A percentile compares a stretch with the other conserved stretches of the same genome.
Conservation (phyloP, 371 early-diverging fungal genomes). For the Rhizopus arrhizus region DNA sequence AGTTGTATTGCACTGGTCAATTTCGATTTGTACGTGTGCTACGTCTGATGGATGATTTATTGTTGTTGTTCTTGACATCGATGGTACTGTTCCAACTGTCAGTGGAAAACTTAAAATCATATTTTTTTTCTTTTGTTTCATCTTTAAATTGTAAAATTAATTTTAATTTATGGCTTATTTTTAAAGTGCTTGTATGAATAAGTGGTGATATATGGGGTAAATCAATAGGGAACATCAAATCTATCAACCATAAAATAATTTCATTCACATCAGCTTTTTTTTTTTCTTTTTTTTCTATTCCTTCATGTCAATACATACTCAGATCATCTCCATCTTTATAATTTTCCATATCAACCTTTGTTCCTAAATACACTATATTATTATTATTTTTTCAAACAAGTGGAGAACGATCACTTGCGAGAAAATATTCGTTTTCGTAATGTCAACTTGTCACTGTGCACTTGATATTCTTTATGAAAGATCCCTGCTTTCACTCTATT, state of each 20-base stretch:
- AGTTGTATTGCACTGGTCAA: slow-evolving; percentile 13
- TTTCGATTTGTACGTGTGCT: slow-evolving; percentile 7
- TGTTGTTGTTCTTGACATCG: not conserved
- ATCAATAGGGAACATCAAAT: slow-evolving; percentile 7
- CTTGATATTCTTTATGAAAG: not conserved
- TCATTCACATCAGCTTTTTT: not conserved
- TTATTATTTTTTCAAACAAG: too few relatives aligned
- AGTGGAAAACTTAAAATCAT: slow-evolving; percentile 29
- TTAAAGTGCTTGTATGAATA: slow-evolving; percentile 11
- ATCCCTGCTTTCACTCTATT: too few relatives aligned
- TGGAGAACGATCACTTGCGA: slow-evolving; percentile 9
- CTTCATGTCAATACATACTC: slow-evolving; percentile 1
- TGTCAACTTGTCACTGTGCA: not conserved
- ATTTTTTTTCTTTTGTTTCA: slow-evolving; percentile 10
- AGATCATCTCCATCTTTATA: slow-evolving; percentile 15
- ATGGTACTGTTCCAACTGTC: slow-evolving; percentile 18
- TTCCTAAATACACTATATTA: not conserved
- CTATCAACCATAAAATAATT: not conserved
- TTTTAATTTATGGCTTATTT: slow-evolving; percentile 22
- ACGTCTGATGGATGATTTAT: not conserved
- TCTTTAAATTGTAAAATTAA: slow-evolving; percentile 17
- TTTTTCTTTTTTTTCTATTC: not conserved
- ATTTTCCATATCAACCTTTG: slow-evolving; percentile 8
- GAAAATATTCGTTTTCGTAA: slow-evolving; percentile 18
- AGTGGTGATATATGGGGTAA: slow-evolving; percentile 25